phyloP scores from a whole-genome alignment of 2,329 filamentous ascomycete genomes.

The Aureobasidium zeae region DNA sequence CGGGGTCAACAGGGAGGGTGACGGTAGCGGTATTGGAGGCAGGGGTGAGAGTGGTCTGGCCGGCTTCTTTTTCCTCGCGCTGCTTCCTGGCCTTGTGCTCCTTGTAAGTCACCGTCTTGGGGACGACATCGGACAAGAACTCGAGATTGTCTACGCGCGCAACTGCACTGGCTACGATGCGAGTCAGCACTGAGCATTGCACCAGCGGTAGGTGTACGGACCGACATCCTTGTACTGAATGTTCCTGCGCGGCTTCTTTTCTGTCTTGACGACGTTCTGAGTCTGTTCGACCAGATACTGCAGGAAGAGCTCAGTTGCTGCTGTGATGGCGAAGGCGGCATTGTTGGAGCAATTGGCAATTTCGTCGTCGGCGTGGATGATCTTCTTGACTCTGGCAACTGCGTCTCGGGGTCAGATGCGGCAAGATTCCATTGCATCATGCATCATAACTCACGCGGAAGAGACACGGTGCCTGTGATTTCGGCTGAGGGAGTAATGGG shows the following conservation, averaged over 20 bases:
- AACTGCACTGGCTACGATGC: slow-evolving; percentile 62
- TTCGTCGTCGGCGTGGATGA: slow-evolving; percentile 80
- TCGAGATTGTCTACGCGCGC: slow-evolving; percentile 86
- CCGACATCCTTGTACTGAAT: slow-evolving; percentile 93
- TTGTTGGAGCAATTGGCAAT: slow-evolving; percentile 83
- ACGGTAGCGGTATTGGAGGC: neutral
- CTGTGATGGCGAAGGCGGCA: slow-evolving; percentile 84
- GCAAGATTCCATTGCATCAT: neutral
- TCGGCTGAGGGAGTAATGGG: slow-evolving; percentile 73
- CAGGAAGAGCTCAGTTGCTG: slow-evolving; percentile 93
- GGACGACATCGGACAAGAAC: slow-evolving; percentile 85
- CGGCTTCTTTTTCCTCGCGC: slow-evolving; percentile 23
- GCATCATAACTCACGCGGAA: slow-evolving; percentile 65
- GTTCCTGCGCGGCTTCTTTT: slow-evolving; percentile 84
- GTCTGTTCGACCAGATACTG: slow-evolving; percentile 80
- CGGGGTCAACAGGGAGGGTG: neutral
- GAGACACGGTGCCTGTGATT: slow-evolving; percentile 71
- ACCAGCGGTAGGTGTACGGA: slow-evolving; percentile 33
- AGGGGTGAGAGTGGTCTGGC: slow-evolving; percentile 8
- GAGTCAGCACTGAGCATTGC: neutral
- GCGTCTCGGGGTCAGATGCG: slow-evolving; percentile 1
- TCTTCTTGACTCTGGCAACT: slow-evolving; percentile 96
- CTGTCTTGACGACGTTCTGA: slow-evolving; percentile 79
- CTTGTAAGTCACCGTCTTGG: slow-evolving; percentile 73
- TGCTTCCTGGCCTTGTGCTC: slow-evolving; percentile 59